These are phyloP conservation scores for Neopestalotiopsis clavispora DNA, from an alignment of 2,329 filamentous ascomycete species.

Conservation along the genomic window DNA sequence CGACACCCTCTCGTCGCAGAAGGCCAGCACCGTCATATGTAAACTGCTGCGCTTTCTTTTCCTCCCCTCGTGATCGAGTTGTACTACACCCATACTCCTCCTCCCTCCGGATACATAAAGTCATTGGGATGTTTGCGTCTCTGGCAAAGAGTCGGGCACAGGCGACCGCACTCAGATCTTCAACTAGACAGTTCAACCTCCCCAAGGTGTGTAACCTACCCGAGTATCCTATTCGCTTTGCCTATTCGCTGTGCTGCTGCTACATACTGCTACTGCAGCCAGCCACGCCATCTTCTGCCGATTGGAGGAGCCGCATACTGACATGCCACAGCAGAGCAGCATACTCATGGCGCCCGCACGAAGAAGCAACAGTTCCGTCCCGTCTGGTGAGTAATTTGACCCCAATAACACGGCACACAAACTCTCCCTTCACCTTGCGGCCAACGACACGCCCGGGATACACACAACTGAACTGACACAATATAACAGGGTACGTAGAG, in stretches of 20 bases:
- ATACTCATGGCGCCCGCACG: slow-evolving; percentile 55
- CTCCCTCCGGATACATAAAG: slow-evolving; percentile 19
- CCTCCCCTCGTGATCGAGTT: slow-evolving; percentile 11
- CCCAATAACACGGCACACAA: neutral
- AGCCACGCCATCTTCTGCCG: neutral
- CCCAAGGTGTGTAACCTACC: slow-evolving; percentile 27
- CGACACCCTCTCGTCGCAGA: slow-evolving; percentile 17
- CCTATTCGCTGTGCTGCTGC: too few species aligned
- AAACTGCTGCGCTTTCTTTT: neutral
- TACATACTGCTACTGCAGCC: neutral
- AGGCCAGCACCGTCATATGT: slow-evolving; percentile 19
- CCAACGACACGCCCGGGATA: neutral
- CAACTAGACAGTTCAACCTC: slow-evolving; percentile 28
- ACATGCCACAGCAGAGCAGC: slow-evolving; percentile 34
- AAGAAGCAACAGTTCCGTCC: slow-evolving; percentile 63
- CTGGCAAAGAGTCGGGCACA: slow-evolving; percentile 39
- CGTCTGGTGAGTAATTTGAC: slow-evolving; percentile 47
- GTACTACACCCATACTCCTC: slow-evolving; percentile 13
- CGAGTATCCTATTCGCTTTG: neutral
- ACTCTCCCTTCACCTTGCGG: neutral
- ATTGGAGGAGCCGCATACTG: slow-evolving; percentile 21
- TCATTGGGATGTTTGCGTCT: slow-evolving; percentile 37
- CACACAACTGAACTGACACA: neutral
- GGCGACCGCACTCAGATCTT: slow-evolving; percentile 36
- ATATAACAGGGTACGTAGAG: slow-evolving; percentile 73